phyloP scores from a whole-genome alignment of 129 eudicot species.

The Daucus carota region DNA sequence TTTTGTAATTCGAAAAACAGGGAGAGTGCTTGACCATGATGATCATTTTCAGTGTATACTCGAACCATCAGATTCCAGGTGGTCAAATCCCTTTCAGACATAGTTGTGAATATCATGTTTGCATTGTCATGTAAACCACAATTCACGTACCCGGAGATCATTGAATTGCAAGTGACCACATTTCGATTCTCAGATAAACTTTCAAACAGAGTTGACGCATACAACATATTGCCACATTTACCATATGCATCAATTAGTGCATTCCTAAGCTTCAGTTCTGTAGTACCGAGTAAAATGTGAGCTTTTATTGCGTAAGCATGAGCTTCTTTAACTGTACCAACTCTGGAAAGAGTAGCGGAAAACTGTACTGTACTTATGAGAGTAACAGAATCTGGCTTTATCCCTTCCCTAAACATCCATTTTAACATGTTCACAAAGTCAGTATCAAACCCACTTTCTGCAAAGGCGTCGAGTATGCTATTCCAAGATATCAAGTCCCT shows the following conservation, averaged over 20 bases:
- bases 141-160: slow-evolving; percentile 51
- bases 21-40: slow-evolving; percentile 33
- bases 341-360: slow-evolving; percentile 25
- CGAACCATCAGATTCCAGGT: slow-evolving; percentile 87
- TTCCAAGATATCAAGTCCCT: slow-evolving; percentile 91
- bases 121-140: slow-evolving; percentile 42
- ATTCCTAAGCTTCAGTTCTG: slow-evolving; percentile 51
- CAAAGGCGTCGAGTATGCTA: slow-evolving; percentile 59
- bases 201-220: slow-evolving; percentile 47
- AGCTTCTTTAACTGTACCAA: slow-evolving; percentile 56
- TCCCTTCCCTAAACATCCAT: slow-evolving; percentile 45
- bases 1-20: no score
- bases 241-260: slow-evolving; percentile 77
- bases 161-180: slow-evolving; percentile 55
- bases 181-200: slow-evolving; percentile 38
- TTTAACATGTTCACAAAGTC: slow-evolving; percentile 34
- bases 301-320: slow-evolving; percentile 58
- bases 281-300: slow-evolving; percentile 18
- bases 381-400: slow-evolving; percentile 70
- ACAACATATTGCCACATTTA: slow-evolving; percentile 55
- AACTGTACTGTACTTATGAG: slow-evolving; percentile 47
- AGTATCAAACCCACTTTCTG: slow-evolving; percentile 24
- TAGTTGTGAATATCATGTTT: slow-evolving; percentile 28
- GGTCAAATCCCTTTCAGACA: slow-evolving; percentile 55
- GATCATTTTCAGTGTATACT: slow-evolving; percentile 48